These are phyloP conservation scores for Rhododendron simsii DNA, from an alignment of 148 eudicot genomes.

Conservation along the genomic window DNA sequence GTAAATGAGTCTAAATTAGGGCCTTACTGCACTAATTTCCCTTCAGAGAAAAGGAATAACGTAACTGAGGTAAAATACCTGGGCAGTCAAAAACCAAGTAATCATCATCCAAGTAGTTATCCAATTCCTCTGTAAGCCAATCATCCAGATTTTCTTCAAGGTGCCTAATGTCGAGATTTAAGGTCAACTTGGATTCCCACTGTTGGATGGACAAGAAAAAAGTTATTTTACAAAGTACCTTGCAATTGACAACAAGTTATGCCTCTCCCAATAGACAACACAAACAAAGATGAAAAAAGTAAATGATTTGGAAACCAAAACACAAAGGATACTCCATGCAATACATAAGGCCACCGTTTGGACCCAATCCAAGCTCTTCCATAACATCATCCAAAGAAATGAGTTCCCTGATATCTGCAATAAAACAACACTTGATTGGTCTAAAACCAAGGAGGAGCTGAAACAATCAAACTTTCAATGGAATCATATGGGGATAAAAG, in stretches of 20 bases:
- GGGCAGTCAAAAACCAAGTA: conserved; percentile 94
- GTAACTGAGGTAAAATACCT: conserved; percentile 22
- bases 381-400: conserved; percentile 89
- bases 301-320: not conserved
- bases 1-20: not conserved
- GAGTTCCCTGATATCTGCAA: conserved; percentile 70
- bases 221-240: not conserved
- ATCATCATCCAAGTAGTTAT: conserved; percentile 82
- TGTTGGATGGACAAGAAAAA: not conserved
- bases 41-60: not conserved
- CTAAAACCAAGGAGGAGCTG: not conserved
- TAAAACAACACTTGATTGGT: not conserved
- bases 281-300: not conserved
- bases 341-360: conserved; percentile 87
- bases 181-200: conserved; percentile 15
- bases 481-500: not conserved
- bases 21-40: not conserved
- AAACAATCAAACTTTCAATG: not conserved
- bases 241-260: not conserved
- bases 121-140: conserved; percentile 85
- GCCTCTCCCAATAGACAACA: not conserved
- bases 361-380: conserved; percentile 91
- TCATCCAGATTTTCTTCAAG: conserved; percentile 89
- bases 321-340: conserved; percentile 86
- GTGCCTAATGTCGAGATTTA: conserved; percentile 36